Percentiles rank a stretch among this genome's conserved stretches.
phyloP scores from a whole-genome alignment of 164 flowering plant species.

The Aristolochia californica region DNA sequence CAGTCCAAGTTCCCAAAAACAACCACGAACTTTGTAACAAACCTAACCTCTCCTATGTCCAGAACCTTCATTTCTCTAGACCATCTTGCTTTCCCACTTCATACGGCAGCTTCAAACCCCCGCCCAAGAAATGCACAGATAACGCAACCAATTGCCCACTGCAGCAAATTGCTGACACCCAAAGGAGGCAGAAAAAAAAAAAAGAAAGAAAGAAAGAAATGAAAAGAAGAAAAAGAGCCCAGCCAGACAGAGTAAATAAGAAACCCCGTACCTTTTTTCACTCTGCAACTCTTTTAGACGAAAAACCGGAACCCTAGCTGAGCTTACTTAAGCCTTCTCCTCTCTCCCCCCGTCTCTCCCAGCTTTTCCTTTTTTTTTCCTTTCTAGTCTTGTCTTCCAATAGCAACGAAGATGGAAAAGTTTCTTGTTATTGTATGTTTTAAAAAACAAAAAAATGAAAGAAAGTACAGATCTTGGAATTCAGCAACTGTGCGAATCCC shows the following conservation, averaged over 20 bases:
- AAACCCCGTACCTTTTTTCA: not conserved
- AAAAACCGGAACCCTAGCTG: slow-evolving; percentile 2
- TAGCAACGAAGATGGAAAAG: not conserved
- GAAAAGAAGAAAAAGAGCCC: not conserved
- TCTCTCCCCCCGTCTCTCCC: not conserved
- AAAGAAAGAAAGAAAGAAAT: too few species aligned
- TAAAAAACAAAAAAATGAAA: not conserved
- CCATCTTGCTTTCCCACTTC: too few species aligned
- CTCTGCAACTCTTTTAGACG: slow-evolving; percentile 13
- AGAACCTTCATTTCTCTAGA: too few species aligned
- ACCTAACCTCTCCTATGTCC: too few species aligned
- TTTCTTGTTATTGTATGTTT: not conserved
- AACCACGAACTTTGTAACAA: too few species aligned
- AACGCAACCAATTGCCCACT: not conserved
- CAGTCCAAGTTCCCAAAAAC: too few species aligned
- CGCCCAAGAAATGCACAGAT: too few species aligned
- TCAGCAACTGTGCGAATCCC: slow-evolving; percentile 63
- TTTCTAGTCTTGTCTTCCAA: slow-evolving; percentile 1
- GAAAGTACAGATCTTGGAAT: slow-evolving; percentile 40
- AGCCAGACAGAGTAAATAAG: not conserved
- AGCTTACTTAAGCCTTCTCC: not conserved
- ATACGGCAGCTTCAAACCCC: too few species aligned
- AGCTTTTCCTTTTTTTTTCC: not conserved
- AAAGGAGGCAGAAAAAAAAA: not conserved
- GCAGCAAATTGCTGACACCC: not conserved